These are phyloP conservation scores for Rhizopogon vinicolor DNA, from an alignment of 768 basidiomycete genomes.

Conservation along the genomic window DNA sequence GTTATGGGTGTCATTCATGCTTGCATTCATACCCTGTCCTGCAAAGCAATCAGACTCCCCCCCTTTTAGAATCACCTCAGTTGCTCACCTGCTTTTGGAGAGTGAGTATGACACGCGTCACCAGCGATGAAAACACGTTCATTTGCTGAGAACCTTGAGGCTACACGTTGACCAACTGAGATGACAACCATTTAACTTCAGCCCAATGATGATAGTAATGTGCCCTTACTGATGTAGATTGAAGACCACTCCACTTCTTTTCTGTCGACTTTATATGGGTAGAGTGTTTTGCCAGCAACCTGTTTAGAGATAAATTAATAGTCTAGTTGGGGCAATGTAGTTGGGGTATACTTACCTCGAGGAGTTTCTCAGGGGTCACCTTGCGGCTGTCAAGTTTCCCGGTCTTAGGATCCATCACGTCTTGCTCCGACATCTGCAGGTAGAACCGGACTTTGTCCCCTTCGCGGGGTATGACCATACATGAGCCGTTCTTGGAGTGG, in stretches of 20 bases:
- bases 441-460: conserved; percentile 66
- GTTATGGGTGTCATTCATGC: conserved; percentile 74
- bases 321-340: not conserved
- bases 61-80: not conserved
- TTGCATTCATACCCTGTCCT: conserved; percentile 78
- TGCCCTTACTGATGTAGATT: conserved; percentile 55
- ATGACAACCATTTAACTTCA: not conserved
- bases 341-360: conserved; percentile 36
- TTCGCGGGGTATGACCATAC: conserved; percentile 74
- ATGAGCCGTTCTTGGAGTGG: conserved; percentile 65
- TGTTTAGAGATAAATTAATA: conserved; percentile 14
- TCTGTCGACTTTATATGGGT: conserved; percentile 49
- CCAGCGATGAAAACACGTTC: conserved; percentile 74
- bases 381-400: conserved; percentile 52
- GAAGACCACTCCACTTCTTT: conserved; percentile 69
- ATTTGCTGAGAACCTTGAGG: conserved; percentile 51
- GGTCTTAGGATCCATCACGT: conserved; percentile 37
- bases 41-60: not conserved
- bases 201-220: not conserved
- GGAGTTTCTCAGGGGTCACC: conserved; percentile 44
- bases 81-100: conserved; percentile 54
- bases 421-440: conserved; percentile 55
- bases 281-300: conserved; percentile 52
- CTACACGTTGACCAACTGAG: conserved; percentile 71
- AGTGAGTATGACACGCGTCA: conserved; percentile 71